Percentiles rank a stretch among this genome's conserved stretches.
Conservation (phyloP, 768 basidiomycete genomes). For the Russula lepida region DNA sequence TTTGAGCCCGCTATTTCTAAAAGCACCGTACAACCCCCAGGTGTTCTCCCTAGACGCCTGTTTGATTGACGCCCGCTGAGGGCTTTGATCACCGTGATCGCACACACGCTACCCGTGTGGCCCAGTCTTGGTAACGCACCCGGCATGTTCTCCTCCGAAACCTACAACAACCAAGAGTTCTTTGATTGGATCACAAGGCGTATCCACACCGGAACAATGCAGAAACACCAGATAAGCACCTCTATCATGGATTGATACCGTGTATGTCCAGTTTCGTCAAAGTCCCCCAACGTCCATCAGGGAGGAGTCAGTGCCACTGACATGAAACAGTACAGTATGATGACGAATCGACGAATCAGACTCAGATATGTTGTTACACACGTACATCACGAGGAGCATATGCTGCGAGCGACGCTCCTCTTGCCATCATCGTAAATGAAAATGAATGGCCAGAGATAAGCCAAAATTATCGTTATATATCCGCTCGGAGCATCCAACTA, state of each 20-base stretch:
- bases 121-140: background rate
- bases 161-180: background rate
- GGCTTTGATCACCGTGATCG: background rate
- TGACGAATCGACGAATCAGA: background rate
- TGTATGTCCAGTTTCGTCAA: background rate
- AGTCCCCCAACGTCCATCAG: background rate
- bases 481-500: background rate
- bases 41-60: background rate
- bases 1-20: background rate
- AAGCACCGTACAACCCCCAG: background rate
- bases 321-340: background rate
- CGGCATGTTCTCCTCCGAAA: background rate
- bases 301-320: background rate
- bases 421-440: background rate
- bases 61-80: conserved; percentile 3
- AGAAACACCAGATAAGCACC: background rate
- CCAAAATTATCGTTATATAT: background rate
- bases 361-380: too few species aligned
- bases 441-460: background rate
- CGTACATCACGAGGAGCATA: background rate
- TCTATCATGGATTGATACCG: background rate
- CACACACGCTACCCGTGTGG: background rate
- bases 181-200: background rate
- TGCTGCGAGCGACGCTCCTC: background rate
- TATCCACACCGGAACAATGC: background rate